Base-by-base conservation (phyloP, 148 eudicot genomes). In the Nepenthes gracilis region DNA sequence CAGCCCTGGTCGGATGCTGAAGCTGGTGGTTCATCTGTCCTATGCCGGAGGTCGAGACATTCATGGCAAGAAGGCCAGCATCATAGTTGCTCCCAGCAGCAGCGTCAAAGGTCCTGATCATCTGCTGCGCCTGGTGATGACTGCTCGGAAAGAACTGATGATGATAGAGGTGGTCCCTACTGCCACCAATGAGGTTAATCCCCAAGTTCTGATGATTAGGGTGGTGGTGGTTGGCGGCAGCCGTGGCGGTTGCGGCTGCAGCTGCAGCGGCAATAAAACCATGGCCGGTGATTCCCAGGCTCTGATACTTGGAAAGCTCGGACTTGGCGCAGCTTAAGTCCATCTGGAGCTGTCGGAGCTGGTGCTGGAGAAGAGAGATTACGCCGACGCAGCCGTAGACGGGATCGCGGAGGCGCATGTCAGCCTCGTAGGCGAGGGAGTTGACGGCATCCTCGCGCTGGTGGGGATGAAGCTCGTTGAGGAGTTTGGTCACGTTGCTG, bases 331-430 rank as follows among this genome's bases (percentile, higher is more conserved):
- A 85, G 11, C 75, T 71, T 13, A 88, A 71, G 70, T 88, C 96
- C 47, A 77, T 68, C 47, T 88, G 96, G 12, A 88, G 86, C 72
- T 88, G 96, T 1, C 89, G 83, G 55, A 88, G 86, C 62, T 88
- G 96, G 70, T 88, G 96, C 55, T 88, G 96, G 52, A 88, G 85
- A 40, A 88, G 81, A 0, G 96, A 88, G 55, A 88, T 88, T 15
- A 85, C 89, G 1, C 96, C 93, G 1, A 88, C 96, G 48, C 96
- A 88, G 13, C 96, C 96, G 57, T 85, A 88, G 34, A 88, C 96
- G 0, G 96, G 96, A 63, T 88, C 96, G 0, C 96, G 80, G 38
- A 88, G 85, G 1, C 96, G 86, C 96, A 85, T 85, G 59, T 88
- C 96, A 4, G 96, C 96, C 64, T 88, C 93, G 49, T 83, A 88